These are phyloP conservation scores for Erodium maritimum DNA, from an alignment of 345 rosid genomes.

Conservation along the genomic window DNA sequence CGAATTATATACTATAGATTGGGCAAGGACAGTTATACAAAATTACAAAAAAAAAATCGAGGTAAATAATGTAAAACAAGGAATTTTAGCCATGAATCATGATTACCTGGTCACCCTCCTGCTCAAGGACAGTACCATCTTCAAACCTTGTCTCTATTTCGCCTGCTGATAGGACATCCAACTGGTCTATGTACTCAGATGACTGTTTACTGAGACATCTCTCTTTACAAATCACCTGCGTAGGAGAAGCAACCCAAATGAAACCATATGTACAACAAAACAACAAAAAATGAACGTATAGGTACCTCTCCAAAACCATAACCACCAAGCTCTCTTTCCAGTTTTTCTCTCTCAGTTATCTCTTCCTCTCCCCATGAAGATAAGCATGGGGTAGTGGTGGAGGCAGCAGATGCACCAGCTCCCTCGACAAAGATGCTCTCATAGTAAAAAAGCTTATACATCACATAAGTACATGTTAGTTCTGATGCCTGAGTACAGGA, in stretches of 20 bases:
- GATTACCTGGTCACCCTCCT: conserved; percentile 17
- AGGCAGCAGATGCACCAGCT: conserved; percentile 7
- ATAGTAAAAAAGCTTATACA: conserved; percentile 30
- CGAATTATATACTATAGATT: not conserved
- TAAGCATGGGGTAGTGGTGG: conserved; percentile 17
- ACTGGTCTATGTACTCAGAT: conserved; percentile 12
- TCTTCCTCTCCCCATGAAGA: conserved; percentile 44
- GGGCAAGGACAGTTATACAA: not conserved
- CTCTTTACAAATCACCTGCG: conserved; percentile 27
- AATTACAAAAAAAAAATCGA: not conserved
- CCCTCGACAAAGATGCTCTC: conserved; percentile 28
- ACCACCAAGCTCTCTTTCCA: conserved; percentile 35
- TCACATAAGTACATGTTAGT: conserved; percentile 1
- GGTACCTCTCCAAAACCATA: conserved; percentile 36
- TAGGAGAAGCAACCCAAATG: conserved; percentile 7
- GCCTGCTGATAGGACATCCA: conserved; percentile 7
- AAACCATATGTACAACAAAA: conserved; percentile 2
- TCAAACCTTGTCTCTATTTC: conserved; percentile 6
- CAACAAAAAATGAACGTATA: not conserved
- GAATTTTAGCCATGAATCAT: not conserved
- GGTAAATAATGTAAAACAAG: not conserved
- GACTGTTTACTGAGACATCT: conserved; percentile 10
- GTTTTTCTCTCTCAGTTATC: conserved; percentile 35
- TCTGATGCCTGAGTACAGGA: not conserved
- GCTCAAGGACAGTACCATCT: conserved; percentile 14